Base-by-base conservation (phyloP, 495 filamentous ascomycete species). In the Cairneyella variabilis region DNA sequence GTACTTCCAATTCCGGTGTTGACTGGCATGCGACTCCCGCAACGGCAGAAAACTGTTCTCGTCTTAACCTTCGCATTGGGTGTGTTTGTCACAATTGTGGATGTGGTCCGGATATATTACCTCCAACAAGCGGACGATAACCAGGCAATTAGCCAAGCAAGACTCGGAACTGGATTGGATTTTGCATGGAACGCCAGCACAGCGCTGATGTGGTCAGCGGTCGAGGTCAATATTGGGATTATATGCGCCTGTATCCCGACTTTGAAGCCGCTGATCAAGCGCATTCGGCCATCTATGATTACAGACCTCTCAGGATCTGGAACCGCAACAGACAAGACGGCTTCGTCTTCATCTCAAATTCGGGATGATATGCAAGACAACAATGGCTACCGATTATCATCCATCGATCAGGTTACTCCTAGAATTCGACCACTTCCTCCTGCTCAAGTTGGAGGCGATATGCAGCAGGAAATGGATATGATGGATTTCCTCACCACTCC, bases 201-300 rank as follows among this genome's bases (percentile, higher is more conserved):
- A 1, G 86, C 89, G 0, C 88, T 95, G 64, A 90, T 96, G 85
- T 97, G 90, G 91, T 91, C 87, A 16, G 88, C 84, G 8, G 80
- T 97, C 54, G 91, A 96, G 66, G 89, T 96, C 66, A 91, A 95
- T 60, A 75, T 90, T 7, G 90, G 90, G 7, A 88, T 96, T 50
- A 85, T 91, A 37, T 93, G 88, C 53, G 91, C 83, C 42, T 96
- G 90, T 60, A 84, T 95, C 23, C 91, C 91, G 12, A 91, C 86
- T 17, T 71, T 96, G 56, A 97, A 96, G 62, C 91, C 91, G 12
- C 74, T 97, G 16, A 82, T 90, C 50, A 80, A 88, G 38, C 80
- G 80, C 9, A 78, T 93, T 42, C 65, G 92, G 20, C 91, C 91
- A 3, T 75, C 80, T 38, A 75, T 93, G 71, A 56, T 63, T 38